Conservation (phyloP, 2,329 filamentous ascomycete genomes). For the Hyphodiscus sp. region DNA sequence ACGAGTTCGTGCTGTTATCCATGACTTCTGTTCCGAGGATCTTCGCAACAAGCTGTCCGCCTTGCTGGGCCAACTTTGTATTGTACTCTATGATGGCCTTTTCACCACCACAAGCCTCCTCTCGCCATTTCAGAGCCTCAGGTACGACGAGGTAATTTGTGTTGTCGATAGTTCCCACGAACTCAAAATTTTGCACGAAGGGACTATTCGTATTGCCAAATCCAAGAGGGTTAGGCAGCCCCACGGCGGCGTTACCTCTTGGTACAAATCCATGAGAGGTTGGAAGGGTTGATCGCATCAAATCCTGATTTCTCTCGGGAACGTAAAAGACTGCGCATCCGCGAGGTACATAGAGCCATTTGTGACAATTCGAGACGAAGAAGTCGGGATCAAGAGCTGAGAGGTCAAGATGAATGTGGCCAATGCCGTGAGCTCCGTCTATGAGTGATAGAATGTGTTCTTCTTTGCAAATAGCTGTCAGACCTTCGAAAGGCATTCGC, state of each 20-base stretch:
- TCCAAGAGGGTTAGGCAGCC: neutral
- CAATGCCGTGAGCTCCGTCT: conserved; percentile 81
- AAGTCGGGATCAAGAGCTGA: conserved; percentile 68
- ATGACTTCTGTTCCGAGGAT: conserved; percentile 64
- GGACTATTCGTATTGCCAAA: neutral
- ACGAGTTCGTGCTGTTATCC: conserved; percentile 52
- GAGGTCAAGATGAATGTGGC: conserved; percentile 70
- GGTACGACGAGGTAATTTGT: conserved; percentile 67
- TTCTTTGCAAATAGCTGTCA: conserved; percentile 59
- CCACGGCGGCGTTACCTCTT: neutral
- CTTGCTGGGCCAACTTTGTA: conserved; percentile 54
- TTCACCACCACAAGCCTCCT: conserved; percentile 65
- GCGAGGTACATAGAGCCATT: conserved; percentile 81
- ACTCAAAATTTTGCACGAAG: conserved; percentile 69
- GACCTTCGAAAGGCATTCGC: conserved; percentile 66
- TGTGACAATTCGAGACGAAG: conserved; percentile 81
- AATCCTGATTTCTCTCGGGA: conserved; percentile 64
- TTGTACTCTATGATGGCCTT: conserved; percentile 58
- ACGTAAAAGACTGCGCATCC: conserved; percentile 79
- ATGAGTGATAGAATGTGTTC: conserved; percentile 60
- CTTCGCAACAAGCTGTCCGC: conserved; percentile 52
- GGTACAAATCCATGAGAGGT: conserved; percentile 37
- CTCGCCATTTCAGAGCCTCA: conserved; percentile 66
- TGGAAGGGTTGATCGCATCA: conserved; percentile 69
- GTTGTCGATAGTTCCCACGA: conserved; percentile 68